Conservation (phyloP, 192 early-diverging fungal species). For the Coemansia sp. region DNA sequence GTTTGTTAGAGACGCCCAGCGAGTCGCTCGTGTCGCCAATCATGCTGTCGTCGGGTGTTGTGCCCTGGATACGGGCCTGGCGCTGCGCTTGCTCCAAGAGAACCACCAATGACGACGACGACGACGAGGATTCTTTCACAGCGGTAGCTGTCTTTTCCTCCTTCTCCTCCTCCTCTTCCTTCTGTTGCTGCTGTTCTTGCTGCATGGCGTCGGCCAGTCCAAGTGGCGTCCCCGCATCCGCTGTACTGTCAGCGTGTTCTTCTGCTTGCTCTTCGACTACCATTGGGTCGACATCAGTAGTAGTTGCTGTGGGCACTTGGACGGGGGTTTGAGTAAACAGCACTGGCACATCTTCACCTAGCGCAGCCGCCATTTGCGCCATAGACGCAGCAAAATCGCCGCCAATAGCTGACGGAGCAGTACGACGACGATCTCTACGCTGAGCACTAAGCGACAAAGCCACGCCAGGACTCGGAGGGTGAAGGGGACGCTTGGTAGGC, state of each 20-base stretch:
- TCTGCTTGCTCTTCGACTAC: background rate
- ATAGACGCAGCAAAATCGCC: constrained; percentile 22
- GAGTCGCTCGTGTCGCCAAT: background rate
- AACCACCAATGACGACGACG: constrained; percentile 24
- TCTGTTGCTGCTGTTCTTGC: background rate
- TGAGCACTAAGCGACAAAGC: background rate
- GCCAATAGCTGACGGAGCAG: constrained; percentile 9
- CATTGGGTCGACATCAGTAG: background rate
- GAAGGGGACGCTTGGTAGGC: background rate
- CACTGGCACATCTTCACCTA: constrained; percentile 45
- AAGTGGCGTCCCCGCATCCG: too few species aligned
- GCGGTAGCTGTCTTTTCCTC: background rate
- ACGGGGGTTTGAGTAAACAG: constrained; percentile 2
- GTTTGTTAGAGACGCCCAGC: background rate
- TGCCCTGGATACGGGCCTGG: constrained; percentile 30
- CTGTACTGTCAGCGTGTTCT: background rate
- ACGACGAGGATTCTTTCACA: background rate
- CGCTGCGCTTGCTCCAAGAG: constrained; percentile 43
- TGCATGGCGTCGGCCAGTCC: constrained; percentile 37
- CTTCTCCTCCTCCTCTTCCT: background rate
- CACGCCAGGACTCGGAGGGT: too few species aligned
- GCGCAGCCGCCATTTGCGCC: constrained; percentile 42
- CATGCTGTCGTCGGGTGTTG: background rate
- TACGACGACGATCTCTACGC: constrained; percentile 21
- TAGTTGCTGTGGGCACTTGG: background rate